Evolutionary conservation across 805 yeast species (phyloP).

Genomic region (Sporopachydermia lactativora): DNA sequence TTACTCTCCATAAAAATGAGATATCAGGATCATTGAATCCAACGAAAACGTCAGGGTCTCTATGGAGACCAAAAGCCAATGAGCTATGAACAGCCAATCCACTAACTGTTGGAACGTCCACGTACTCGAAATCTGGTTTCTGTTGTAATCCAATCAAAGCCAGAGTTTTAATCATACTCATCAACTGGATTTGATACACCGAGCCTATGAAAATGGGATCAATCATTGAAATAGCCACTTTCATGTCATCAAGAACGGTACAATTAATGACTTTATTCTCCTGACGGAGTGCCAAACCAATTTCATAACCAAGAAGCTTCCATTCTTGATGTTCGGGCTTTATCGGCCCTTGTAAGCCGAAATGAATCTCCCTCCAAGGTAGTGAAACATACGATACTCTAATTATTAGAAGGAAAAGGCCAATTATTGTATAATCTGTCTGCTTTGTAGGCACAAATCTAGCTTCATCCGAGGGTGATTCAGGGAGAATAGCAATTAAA

Average conservation of each 20-base stretch:
- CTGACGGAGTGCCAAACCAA: not conserved
- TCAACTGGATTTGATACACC: not conserved
- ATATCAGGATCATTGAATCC: not conserved
- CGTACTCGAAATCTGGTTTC: not conserved
- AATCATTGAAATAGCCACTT: not conserved
- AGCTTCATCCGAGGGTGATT: not conserved
- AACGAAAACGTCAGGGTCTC: slow-evolving; percentile 30
- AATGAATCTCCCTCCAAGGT: not conserved
- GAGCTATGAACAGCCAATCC: slow-evolving; percentile 31
- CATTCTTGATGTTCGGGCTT: slow-evolving; percentile 1
- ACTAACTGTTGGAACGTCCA: not conserved
- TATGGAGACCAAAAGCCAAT: slow-evolving; percentile 76
- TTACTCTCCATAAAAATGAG: not conserved
- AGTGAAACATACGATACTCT: not conserved
- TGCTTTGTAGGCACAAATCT: not conserved
- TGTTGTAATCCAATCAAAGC: not conserved
- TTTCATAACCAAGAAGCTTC: not conserved
- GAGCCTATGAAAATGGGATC: not conserved
- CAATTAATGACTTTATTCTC: not conserved
- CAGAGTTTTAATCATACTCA: not conserved
- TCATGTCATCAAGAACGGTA: not conserved
- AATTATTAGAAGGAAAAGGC: not conserved
- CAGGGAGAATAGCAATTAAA: not conserved
- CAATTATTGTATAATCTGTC: not conserved
- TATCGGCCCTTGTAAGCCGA: not conserved